Conservation (phyloP, 768 basidiomycete genomes). For the Pleurotus giganteus region DNA sequence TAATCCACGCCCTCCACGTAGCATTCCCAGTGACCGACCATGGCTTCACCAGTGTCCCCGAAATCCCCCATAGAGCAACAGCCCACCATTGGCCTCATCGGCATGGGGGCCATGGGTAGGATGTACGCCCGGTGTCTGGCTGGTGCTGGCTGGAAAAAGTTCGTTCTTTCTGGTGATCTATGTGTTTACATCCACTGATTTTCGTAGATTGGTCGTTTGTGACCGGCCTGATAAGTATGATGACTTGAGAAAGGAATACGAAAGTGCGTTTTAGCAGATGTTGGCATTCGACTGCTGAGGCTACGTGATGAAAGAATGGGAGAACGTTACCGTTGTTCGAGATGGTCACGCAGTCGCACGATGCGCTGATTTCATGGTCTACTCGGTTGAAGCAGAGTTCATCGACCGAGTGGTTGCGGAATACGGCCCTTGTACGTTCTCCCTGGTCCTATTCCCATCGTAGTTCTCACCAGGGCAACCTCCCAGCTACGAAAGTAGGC, state of each 20-base stretch:
- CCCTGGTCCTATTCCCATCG: not conserved
- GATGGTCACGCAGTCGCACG: slow-evolving; percentile 90
- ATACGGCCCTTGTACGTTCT: slow-evolving; percentile 84
- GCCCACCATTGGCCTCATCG: slow-evolving; percentile 86
- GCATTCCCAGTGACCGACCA: not conserved
- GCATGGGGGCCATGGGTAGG: slow-evolving; percentile 96
- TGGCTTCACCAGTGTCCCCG: slow-evolving; percentile 25
- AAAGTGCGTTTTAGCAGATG: slow-evolving; percentile 38
- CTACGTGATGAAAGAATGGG: slow-evolving; percentile 40
- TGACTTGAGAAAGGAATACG: slow-evolving; percentile 54
- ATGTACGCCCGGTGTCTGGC: slow-evolving; percentile 88
- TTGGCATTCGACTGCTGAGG: not conserved
- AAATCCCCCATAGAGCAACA: slow-evolving; percentile 40
- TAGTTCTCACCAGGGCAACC: slow-evolving; percentile 5
- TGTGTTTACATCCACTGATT: slow-evolving; percentile 11
- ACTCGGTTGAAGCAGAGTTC: slow-evolving; percentile 91
- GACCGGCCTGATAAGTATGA: slow-evolving; percentile 78
- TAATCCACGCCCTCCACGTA: not conserved
- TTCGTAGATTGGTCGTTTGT: slow-evolving; percentile 80
- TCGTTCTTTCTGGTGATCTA: slow-evolving; percentile 12
- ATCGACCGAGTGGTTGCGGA: slow-evolving; percentile 80
- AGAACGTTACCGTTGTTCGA: slow-evolving; percentile 60
- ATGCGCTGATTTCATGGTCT: slow-evolving; percentile 90
- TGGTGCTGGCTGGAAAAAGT: slow-evolving; percentile 86
- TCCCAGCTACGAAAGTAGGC: slow-evolving; percentile 82